Conservation (phyloP, 2,329 filamentous ascomycete species). For the Claviceps africana region DNA sequence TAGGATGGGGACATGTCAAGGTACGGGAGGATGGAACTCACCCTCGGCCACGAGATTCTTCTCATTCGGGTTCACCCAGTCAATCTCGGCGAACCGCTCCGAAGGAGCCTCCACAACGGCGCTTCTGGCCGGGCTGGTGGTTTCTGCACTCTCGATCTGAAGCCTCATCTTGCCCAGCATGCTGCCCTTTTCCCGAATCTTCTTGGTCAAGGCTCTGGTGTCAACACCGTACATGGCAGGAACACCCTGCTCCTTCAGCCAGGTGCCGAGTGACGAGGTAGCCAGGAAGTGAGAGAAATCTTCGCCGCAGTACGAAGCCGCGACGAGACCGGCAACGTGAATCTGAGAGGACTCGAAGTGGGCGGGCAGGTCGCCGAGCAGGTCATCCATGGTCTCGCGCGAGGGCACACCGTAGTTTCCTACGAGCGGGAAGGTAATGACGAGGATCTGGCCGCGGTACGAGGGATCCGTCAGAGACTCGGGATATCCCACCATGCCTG, state of each 20-base stretch:
- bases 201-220: conserved; percentile 85
- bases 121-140: conserved; percentile 28
- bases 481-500: conserved; percentile 97
- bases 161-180: conserved; percentile 87
- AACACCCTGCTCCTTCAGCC: conserved; percentile 91
- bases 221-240: conserved; percentile 93
- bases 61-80: conserved; percentile 85
- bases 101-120: conserved; percentile 15
- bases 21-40: conserved; percentile 35
- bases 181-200: conserved; percentile 83
- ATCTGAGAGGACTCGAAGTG: conserved; percentile 90
- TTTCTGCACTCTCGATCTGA: conserved; percentile 33
- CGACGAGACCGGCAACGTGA: conserved; percentile 82
- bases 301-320: conserved; percentile 84
- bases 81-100: conserved; percentile 57
- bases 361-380: conserved; percentile 74
- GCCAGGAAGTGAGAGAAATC: conserved; percentile 93
- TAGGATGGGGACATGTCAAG: conserved; percentile 6
- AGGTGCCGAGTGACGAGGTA: conserved; percentile 75
- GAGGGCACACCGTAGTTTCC: conserved; percentile 97
- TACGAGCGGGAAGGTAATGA: conserved; percentile 95
- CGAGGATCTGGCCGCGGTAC: conserved; percentile 87
- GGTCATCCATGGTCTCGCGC: conserved; percentile 67
- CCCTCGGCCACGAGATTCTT: conserved; percentile 90
- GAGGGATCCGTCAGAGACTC: conserved; percentile 84